Evolutionary conservation across 148 eudicot species (phyloP).

Genomic region (Rhododendron simsii): DNA sequence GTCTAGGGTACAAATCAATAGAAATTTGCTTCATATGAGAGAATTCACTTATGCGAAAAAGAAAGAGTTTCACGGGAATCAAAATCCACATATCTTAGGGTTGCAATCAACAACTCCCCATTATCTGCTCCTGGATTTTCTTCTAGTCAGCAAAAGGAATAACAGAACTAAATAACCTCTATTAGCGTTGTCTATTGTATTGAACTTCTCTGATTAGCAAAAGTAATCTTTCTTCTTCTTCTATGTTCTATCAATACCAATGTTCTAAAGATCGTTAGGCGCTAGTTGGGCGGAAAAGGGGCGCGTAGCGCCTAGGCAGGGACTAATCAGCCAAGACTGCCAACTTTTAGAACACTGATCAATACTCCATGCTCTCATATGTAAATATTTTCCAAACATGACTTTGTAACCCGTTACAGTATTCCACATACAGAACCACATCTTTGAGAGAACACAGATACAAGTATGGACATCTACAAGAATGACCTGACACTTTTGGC

Average conservation of each 20-base stretch:
- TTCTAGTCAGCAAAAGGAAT: background rate
- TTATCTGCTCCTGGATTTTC: background rate
- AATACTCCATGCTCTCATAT: background rate
- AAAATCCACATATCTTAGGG: background rate
- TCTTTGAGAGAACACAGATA: background rate
- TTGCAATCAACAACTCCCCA: background rate
- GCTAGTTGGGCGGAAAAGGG: too few species aligned
- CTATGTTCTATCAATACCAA: background rate
- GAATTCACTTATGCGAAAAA: background rate
- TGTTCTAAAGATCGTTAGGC: too few species aligned
- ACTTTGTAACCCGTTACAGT: background rate
- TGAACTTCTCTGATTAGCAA: background rate
- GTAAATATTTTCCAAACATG: background rate
- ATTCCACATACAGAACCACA: background rate
- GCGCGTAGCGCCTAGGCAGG: too few species aligned
- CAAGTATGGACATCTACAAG: background rate
- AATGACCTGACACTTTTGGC: slow-evolving; percentile 52
- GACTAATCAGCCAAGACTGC: too few species aligned
- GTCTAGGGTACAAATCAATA: background rate
- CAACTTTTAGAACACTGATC: too few species aligned
- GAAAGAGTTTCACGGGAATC: background rate
- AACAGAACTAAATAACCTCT: background rate
- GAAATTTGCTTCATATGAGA: background rate
- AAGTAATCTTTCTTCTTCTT: background rate
- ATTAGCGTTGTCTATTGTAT: background rate